A percentile compares a stretch with the other conserved stretches of the same genome.
Conservation (phyloP, 768 basidiomycete species). For the Tephrocybe sp. region DNA sequence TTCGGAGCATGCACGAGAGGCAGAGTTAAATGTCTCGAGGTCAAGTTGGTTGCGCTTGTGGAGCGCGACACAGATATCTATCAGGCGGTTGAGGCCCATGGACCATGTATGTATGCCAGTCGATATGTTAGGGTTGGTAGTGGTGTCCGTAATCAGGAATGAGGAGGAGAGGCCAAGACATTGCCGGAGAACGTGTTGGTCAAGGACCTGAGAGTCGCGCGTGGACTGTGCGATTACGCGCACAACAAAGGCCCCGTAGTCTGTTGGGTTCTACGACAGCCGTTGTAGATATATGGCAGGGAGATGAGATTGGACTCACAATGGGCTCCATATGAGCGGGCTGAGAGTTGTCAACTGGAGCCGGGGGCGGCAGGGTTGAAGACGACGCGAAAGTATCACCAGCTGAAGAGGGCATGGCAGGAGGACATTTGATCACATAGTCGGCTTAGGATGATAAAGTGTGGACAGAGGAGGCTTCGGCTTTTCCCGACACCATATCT, state of each 20-base stretch:
- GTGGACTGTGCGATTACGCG: constrained; percentile 53
- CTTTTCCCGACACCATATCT: constrained; percentile 7
- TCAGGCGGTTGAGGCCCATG: constrained; percentile 63
- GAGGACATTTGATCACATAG: neutral
- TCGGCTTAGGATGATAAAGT: neutral
- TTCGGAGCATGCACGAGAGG: constrained; percentile 72
- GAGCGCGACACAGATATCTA: constrained; percentile 73
- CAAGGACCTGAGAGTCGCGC: constrained; percentile 41
- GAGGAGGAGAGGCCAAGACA: constrained; percentile 73
- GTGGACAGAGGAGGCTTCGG: constrained; percentile 4
- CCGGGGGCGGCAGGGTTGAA: neutral
- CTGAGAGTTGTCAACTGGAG: neutral
- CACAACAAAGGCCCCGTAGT: constrained; percentile 63
- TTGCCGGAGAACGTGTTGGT: constrained; percentile 62
- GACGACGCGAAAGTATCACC: constrained; percentile 14
- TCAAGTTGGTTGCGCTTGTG: constrained; percentile 68
- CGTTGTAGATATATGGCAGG: neutral
- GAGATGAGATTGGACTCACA: constrained; percentile 5
- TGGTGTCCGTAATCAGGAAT: constrained; percentile 75
- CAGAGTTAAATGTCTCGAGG: constrained; percentile 72
- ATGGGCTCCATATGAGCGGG: constrained; percentile 4
- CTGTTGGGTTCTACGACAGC: constrained; percentile 38
- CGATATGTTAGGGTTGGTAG: constrained; percentile 48
- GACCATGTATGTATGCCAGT: constrained; percentile 63
- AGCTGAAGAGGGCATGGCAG: constrained; percentile 9